These are phyloP conservation scores for Tieghemostelium lacteum DNA, from an alignment of 78 protist genomes.

Conservation along the genomic window DNA sequence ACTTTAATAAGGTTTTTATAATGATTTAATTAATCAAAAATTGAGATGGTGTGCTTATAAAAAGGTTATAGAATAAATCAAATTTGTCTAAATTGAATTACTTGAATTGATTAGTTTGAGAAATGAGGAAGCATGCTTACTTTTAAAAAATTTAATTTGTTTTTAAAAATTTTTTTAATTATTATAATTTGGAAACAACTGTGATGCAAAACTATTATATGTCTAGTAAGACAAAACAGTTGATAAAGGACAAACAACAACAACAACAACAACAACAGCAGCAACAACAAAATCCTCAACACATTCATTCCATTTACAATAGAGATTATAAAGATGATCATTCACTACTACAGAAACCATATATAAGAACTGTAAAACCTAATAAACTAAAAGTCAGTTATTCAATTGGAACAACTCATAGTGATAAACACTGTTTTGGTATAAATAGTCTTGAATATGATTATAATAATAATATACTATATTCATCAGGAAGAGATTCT, in stretches of 20 bases:
- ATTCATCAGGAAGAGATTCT: constrained; percentile 60
- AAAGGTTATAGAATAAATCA: too few relatives aligned
- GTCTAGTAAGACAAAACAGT: neutral
- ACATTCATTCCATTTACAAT: neutral
- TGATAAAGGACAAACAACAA: neutral
- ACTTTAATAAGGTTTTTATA: too few relatives aligned
- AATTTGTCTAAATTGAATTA: too few relatives aligned
- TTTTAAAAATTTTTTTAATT: too few relatives aligned
- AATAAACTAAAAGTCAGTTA: constrained; percentile 29
- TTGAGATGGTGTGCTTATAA: too few relatives aligned
- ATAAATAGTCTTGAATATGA: constrained; percentile 27
- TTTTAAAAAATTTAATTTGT: too few relatives aligned
- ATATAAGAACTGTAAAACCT: neutral
- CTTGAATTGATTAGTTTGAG: too few relatives aligned
- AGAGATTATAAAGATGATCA: too few relatives aligned
- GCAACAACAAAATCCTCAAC: neutral
- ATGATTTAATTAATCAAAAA: too few relatives aligned
- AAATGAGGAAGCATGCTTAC: too few relatives aligned
- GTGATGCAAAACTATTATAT: neutral
- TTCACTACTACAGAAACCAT: neutral
- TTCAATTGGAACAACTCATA: constrained; percentile 10
- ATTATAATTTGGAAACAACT: too few relatives aligned
- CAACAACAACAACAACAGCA: constrained; percentile 12
- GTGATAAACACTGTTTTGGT: constrained; percentile 73
- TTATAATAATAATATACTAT: constrained; percentile 1